phyloP scores from a whole-genome alignment of 2,329 filamentous ascomycete species.

The Cucurbitaria berberidis region DNA sequence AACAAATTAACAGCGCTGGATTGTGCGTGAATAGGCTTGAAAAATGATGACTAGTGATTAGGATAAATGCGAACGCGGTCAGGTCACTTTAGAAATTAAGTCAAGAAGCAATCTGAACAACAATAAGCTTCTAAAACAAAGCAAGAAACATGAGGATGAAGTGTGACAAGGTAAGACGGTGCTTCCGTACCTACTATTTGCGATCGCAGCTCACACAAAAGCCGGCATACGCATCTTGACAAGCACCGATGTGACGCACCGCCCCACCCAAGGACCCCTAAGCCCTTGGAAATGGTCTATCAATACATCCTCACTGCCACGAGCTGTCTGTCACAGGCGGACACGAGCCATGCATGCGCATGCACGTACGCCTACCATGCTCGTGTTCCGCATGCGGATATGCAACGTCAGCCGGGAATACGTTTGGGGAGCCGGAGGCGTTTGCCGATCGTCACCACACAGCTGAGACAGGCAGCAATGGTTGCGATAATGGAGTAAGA shows the following conservation, averaged over 20 bases:
- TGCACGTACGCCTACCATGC: neutral
- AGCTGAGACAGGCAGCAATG: constrained; percentile 1
- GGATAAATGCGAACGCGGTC: constrained; percentile 4
- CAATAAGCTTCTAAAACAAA: neutral
- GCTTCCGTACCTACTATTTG: neutral
- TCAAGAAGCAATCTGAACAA: neutral
- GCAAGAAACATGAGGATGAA: neutral
- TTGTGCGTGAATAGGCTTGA: neutral
- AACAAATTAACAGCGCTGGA: neutral
- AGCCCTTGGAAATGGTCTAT: neutral
- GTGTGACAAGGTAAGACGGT: constrained; percentile 6
- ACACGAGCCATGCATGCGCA: neutral
- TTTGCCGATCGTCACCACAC: neutral
- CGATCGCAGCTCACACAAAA: constrained; percentile 2
- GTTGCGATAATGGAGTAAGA: neutral
- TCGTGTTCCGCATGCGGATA: neutral
- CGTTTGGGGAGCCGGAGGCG: constrained; percentile 8
- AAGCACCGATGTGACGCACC: constrained; percentile 7
- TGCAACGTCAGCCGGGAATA: constrained; percentile 7
- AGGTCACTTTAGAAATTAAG: constrained; percentile 2
- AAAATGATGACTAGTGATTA: neutral
- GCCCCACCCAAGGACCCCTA: neutral
- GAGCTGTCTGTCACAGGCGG: constrained; percentile 1
- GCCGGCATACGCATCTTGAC: constrained; percentile 5
- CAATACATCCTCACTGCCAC: constrained; percentile 3